Base-by-base conservation (phyloP, 2,329 filamentous ascomycete species). In the Cordyceps tenuipes region DNA sequence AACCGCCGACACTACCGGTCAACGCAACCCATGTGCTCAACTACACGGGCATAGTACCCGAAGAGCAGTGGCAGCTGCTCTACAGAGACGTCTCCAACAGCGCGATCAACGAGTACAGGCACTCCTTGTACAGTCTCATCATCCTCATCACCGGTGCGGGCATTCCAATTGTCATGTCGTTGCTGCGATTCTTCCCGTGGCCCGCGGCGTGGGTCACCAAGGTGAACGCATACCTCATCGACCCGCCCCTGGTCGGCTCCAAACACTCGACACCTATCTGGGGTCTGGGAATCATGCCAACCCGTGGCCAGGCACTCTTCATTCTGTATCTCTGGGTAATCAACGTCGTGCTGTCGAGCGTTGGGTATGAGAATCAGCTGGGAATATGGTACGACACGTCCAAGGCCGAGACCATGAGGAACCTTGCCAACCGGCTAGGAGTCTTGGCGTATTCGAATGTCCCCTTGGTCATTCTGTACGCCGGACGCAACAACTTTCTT, bases 401-500 rank as follows among this genome's bases (percentile, higher is more conserved):
- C 0, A 59, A 60, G 0, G 59, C 66, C 1, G 67, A 75, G 62
- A 65, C 77, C 1, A 66, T 68, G 15, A 65, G 67, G 1, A 71
- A 73, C 47, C 63, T 79, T 2, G 66, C 68, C 1, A 74, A 76
- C 61, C 73, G 79, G 1, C 71, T 73, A 4, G 78, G 78, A 4
- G 64, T 69, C 1, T 62, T 79, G 4, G 68, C 68, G 5, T 75
- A 78, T 51, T 72, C 72, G 5, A 72, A 76, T 9, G 53, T 77
- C 0, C 73, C 77, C 0, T 63, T 81, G 0, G 54, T 76, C 0
- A 66, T 81, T 13, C 70, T 82, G 3, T 80, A 76, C 57, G 70
- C 75, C 0, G 69, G 73, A 0, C 69, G 79, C 1, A 81, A 82
- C 63, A 81, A 77, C 57, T 23, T 81, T 3, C 70, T 80, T 0